Percentiles rank a stretch among this genome's conserved stretches.
These are phyloP conservation scores for Metschnikowia henanensis DNA, from an alignment of 805 yeast genomes.

Conservation along the genomic window DNA sequence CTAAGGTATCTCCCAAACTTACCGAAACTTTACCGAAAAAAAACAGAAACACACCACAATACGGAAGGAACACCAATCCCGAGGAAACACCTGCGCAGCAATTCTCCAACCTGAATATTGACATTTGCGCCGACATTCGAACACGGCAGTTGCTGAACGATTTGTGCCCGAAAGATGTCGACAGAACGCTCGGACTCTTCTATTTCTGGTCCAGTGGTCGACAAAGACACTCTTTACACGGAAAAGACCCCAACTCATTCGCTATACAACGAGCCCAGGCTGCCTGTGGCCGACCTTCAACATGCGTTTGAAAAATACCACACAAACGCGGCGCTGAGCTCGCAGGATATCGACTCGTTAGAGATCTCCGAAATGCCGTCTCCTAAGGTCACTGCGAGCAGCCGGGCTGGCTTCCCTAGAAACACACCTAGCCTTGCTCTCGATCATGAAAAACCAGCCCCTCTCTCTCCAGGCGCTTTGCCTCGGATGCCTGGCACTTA, in stretches of 20 bases:
- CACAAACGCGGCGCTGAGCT: neutral
- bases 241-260: neutral
- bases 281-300: conserved; percentile 14
- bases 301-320: conserved; percentile 10
- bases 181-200: neutral
- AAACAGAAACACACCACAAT: too few relatives aligned
- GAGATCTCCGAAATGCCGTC: conserved; percentile 3
- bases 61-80: neutral
- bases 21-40: neutral
- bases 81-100: neutral
- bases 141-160: neutral
- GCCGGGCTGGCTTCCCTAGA: neutral
- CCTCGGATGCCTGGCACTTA: conserved; percentile 49
- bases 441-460: neutral
- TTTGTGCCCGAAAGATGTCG: neutral
- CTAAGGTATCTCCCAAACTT: neutral
- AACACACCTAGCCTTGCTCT: neutral
- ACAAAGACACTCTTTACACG: neutral
- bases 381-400: neutral
- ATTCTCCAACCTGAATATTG: neutral
- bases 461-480: conserved; percentile 9
- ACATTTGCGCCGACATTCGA: neutral
- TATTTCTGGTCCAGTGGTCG: neutral
- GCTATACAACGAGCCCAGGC: conserved; percentile 2
- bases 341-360: neutral